phyloP scores from a whole-genome alignment of 2,329 filamentous ascomycete species.

The Xylaria sp. region DNA sequence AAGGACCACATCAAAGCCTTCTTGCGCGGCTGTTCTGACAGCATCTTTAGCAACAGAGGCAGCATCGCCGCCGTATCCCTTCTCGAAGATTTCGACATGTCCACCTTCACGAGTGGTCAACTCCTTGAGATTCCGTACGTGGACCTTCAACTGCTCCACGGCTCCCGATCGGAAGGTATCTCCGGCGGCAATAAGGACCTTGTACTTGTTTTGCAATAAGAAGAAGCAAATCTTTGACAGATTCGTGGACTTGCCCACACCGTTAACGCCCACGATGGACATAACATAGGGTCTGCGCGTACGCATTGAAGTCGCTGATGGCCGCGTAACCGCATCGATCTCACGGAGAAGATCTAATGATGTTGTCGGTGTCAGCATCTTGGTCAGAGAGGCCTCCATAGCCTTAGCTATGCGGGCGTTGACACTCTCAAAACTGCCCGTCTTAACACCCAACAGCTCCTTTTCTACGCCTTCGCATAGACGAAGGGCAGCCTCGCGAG shows the following conservation, averaged over 20 bases:
- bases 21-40: constrained; percentile 68
- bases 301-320: constrained; percentile 57
- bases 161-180: constrained; percentile 97
- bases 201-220: constrained; percentile 93
- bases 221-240: constrained; percentile 98
- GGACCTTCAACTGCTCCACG: constrained; percentile 92
- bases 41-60: constrained; percentile 93
- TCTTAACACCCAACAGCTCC: constrained; percentile 86
- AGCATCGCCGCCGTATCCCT: constrained; percentile 96
- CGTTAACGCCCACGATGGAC: constrained; percentile 96
- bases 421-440: constrained; percentile 83
- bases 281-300: constrained; percentile 84
- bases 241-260: constrained; percentile 96
- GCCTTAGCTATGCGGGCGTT: constrained; percentile 77
- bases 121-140: constrained; percentile 89
- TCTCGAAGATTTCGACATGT: constrained; percentile 86
- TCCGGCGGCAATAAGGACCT: constrained; percentile 86
- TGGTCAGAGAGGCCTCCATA: constrained; percentile 87
- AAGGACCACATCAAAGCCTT: constrained; percentile 85
- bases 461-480: constrained; percentile 87
- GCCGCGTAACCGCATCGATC: constrained; percentile 72
- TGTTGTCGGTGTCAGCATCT: constrained; percentile 92
- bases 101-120: constrained; percentile 79
- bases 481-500: constrained; percentile 84
- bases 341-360: constrained; percentile 92